A percentile compares a stretch with the other conserved stretches of the same genome.
phyloP scores from a whole-genome alignment of 345 rosid species.

The Salix koriyanagi region DNA sequence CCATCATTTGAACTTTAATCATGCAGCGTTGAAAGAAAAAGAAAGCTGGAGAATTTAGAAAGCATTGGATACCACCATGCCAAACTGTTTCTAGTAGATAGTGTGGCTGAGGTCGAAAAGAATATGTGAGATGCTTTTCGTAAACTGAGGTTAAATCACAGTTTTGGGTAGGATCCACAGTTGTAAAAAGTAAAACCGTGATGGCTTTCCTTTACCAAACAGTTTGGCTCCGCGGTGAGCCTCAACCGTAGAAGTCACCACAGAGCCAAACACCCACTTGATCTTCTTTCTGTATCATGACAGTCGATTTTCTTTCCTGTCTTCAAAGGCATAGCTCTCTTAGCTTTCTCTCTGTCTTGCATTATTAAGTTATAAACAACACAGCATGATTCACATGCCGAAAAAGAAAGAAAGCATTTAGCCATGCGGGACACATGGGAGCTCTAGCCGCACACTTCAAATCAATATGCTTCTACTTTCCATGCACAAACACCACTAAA shows the following conservation, averaged over 20 bases:
- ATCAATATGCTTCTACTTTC: conserved; percentile 6
- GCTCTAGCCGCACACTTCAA: conserved; percentile 3
- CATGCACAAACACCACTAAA: background rate
- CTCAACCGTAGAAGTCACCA: no score
- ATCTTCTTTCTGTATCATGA: background rate
- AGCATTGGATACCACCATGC: background rate
- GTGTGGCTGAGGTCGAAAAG: no score
- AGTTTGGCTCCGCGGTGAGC: no score
- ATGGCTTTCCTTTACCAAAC: no score
- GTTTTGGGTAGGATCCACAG: no score
- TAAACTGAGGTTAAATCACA: no score
- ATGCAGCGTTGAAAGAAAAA: background rate
- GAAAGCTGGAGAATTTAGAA: background rate
- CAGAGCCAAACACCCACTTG: background rate
- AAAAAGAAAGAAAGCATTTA: background rate
- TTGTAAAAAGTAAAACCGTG: no score
- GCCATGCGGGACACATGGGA: background rate
- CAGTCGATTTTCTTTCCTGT: background rate
- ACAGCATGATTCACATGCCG: background rate
- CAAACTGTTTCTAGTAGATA: background rate
- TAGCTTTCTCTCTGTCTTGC: conserved; percentile 8
- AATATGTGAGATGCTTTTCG: no score
- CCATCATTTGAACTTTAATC: background rate
- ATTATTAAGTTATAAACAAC: conserved; percentile 4
- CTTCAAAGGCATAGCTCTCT: background rate